Conservation (phyloP, 352 stramenopile genomes). For the Aphanomyces invadans region DNA sequence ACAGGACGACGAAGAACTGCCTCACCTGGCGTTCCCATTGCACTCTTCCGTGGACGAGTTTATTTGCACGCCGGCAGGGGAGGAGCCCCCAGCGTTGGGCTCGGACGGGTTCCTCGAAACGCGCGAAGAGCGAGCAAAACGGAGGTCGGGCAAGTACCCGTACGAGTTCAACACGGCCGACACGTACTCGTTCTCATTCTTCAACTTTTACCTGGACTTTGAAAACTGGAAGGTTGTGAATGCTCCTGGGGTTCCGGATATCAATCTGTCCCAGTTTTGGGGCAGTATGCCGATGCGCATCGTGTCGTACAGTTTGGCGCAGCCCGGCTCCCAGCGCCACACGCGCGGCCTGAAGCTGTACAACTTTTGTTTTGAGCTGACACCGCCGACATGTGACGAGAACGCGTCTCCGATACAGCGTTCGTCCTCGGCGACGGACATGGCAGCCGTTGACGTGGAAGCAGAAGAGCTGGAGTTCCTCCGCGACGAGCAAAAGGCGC, state of each 20-base stretch:
- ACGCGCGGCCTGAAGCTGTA: constrained; percentile 40
- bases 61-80: constrained; percentile 36
- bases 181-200: constrained; percentile 66
- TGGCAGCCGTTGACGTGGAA: neutral
- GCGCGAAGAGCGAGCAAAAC: constrained; percentile 32
- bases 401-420: neutral
- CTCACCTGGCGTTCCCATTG: constrained; percentile 54
- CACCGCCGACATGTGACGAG: constrained; percentile 20
- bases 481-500: constrained; percentile 21
- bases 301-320: constrained; percentile 42
- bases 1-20: constrained; percentile 41
- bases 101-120: constrained; percentile 44
- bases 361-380: constrained; percentile 49
- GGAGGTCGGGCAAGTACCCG: constrained; percentile 30
- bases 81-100: constrained; percentile 33
- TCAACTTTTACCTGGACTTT: constrained; percentile 66
- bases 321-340: constrained; percentile 32
- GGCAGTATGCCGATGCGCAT: constrained; percentile 52
- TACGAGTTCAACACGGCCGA: constrained; percentile 51
- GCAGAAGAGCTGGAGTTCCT: constrained; percentile 2
- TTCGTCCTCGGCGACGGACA: neutral
- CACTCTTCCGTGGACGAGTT: constrained; percentile 62
- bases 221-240: constrained; percentile 43
- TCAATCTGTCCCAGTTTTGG: constrained; percentile 42
- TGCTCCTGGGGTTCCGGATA: constrained; percentile 43